Conservation (phyloP, 345 rosid species). For the Stellera chamaejasme region DNA sequence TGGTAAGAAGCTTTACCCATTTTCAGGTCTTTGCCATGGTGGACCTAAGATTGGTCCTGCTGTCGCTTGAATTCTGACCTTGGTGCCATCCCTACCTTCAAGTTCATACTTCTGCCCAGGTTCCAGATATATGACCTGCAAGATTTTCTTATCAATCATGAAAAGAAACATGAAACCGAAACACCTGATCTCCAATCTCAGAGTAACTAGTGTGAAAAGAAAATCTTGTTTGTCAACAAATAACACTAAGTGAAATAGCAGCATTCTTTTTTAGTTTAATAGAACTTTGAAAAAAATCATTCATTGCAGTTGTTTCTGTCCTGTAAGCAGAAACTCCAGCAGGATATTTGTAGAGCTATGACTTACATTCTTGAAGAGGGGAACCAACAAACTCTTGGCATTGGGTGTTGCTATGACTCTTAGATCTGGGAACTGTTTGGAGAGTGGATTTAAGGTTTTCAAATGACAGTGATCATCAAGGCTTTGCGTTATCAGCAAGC, state of each 20-base stretch:
- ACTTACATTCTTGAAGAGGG: slow-evolving; percentile 66
- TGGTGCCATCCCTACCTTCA: slow-evolving; percentile 36
- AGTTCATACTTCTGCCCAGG: slow-evolving; percentile 61
- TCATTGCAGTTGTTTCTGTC: background rate
- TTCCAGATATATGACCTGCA: slow-evolving; percentile 73
- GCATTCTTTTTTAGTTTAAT: background rate
- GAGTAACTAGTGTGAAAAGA: too few species aligned
- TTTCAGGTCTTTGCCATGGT: slow-evolving; percentile 98
- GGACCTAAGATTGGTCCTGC: slow-evolving; percentile 94
- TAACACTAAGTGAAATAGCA: too few species aligned
- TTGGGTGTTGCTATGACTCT: slow-evolving; percentile 82
- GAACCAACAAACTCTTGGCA: slow-evolving; percentile 81
- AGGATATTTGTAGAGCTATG: background rate
- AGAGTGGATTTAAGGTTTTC: slow-evolving; percentile 68
- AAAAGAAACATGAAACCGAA: too few species aligned
- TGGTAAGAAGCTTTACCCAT: slow-evolving; percentile 39
- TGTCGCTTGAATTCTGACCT: slow-evolving; percentile 59
- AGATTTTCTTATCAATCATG: slow-evolving; percentile 10
- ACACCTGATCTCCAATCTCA: too few species aligned
- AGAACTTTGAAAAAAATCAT: slow-evolving; percentile 18
- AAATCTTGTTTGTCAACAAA: too few species aligned
- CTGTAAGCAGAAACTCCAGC: background rate
- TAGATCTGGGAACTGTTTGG: slow-evolving; percentile 45
- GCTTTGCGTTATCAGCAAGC: slow-evolving; percentile 85
- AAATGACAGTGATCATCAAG: slow-evolving; percentile 95